Base-by-base conservation (phyloP, 495 filamentous ascomycete species). In the Annulohypoxylon moriforme region DNA sequence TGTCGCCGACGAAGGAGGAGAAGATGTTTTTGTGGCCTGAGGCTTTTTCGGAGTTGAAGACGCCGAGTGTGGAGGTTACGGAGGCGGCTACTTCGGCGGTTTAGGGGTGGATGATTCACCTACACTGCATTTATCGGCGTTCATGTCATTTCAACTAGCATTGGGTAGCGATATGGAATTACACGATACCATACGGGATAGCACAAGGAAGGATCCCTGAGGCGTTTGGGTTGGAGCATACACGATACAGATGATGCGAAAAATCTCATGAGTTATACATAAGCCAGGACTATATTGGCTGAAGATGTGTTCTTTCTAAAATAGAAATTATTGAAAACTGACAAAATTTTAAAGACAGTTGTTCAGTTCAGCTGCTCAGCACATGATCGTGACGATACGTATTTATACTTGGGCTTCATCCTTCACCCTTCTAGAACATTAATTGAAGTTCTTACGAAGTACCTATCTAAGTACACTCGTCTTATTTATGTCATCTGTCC, bases 21-120 rank as follows among this genome's bases (percentile, higher is more conserved):
- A 89, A 87, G 82, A 87, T 90, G 82, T 86, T 89, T 66, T 78
- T 90, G 44, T 92, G 89, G 89, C 89, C 88, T 0, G 86, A 89
- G 69, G 81, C 83, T 4, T 89, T 90, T 73, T 85, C 86, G 20
- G 82, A 86, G 64, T 80, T 69, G 1, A 69, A 73, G 60, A 44
- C 46, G 18, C 44, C 53, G 0, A 20, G 10, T 2, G 46, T 56
- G 4, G 60, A 68, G 29, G 47, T 65, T 38, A 25, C 69, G 11
- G 53, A 49, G n/a, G 59, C 34, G 5, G 20, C 16, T 8, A 13
- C 9, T 18, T 13, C 24, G 24, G 47, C 47, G 10, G 25, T 29
- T 29, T 52, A 31, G 20, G 50, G 40, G 14, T 24, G 24, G 4
- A 7, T 4, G 14, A 7, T 22, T 44, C 36, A 4, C 14, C 22